phyloP scores from a whole-genome alignment of 768 basidiomycete genomes.

The Hydnomerulius pinastri region DNA sequence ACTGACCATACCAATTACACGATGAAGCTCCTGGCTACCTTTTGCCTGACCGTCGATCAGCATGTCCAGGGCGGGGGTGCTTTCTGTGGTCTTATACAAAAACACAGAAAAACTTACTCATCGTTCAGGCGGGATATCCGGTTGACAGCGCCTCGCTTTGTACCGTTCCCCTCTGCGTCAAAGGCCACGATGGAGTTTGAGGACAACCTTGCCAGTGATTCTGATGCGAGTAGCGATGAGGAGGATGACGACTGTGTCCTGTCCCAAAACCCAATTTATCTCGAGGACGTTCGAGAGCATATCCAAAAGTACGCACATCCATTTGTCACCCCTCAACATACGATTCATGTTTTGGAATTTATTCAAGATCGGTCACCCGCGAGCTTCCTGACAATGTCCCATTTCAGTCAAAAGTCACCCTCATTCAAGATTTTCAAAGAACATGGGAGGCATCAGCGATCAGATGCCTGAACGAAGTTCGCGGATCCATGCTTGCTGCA shows the following conservation, averaged over 20 bases:
- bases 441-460: constrained; percentile 32
- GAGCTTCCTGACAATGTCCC: constrained; percentile 39
- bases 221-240: not conserved
- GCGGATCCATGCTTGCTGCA: constrained; percentile 22
- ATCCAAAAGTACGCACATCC: constrained; percentile 30
- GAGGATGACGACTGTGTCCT: not conserved
- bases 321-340: constrained; percentile 12
- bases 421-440: constrained; percentile 30
- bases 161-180: constrained; percentile 18
- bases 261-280: constrained; percentile 4
- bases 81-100: constrained; percentile 30
- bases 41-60: constrained; percentile 31
- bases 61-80: constrained; percentile 30
- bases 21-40: constrained; percentile 35
- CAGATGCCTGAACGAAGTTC: constrained; percentile 29
- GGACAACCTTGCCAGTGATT: not conserved
- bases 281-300: constrained; percentile 35
- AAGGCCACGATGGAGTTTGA: too few species aligned
- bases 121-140: constrained; percentile 34
- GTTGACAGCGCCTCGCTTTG: constrained; percentile 37
- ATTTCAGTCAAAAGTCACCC: constrained; percentile 31
- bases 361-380: constrained; percentile 37
- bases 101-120: constrained; percentile 29
- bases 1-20: constrained; percentile 40
- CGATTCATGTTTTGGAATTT: too few species aligned